Evolutionary conservation across 78 protist genomes (phyloP), one percentile per base, ranked within the genome.

Genomic region (Carpediemonas membranifera): DNA sequence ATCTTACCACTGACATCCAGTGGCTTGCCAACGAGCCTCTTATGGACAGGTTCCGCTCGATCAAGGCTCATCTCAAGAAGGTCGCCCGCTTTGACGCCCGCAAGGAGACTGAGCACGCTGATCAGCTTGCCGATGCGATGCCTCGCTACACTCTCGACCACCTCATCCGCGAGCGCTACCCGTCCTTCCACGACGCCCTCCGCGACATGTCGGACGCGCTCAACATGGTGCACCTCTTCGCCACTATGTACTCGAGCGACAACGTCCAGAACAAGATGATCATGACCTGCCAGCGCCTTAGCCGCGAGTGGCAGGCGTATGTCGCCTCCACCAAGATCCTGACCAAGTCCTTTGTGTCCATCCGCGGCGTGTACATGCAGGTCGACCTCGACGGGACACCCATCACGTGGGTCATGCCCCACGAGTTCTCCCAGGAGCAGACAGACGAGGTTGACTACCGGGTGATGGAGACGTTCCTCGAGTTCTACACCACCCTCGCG

Each of bases 121-220:
- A n/a, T n/a, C n/a, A n/a, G n/a, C n/a, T n/a, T n/a, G n/a, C n/a
- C n/a, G n/a, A n/a, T n/a, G n/a, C n/a, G n/a, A n/a, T n/a, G n/a
- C n/a, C n/a, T n/a, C n/a, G n/a, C 57, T 68, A 65, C 79, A 11
- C 15, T 24, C 76, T 86, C 24, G 81, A 74, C 58, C 83, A 74
- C 65, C 16, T 84, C 19, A 47, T 89, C 36, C 50, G 61, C 16
- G 93, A 88, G 44, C 41, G 88, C 43, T 94, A 89, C 81, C 98
- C 98, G 25, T 47, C 90, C 11, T 94, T 94, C 58, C 16, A 7
- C 5, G 91, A 87, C 37, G 94, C 96, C 35, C 30, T 94, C 39
- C 69, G 80, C 25, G 98, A 92, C 57, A 47, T 91, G 57, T 96
- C 89, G 52, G 98, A 94, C 51, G 87, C 90, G 52, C 82, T 94